Evolutionary conservation across 768 basidiomycete species (phyloP).

Genomic region (Macrolepiota fuliginosa): DNA sequence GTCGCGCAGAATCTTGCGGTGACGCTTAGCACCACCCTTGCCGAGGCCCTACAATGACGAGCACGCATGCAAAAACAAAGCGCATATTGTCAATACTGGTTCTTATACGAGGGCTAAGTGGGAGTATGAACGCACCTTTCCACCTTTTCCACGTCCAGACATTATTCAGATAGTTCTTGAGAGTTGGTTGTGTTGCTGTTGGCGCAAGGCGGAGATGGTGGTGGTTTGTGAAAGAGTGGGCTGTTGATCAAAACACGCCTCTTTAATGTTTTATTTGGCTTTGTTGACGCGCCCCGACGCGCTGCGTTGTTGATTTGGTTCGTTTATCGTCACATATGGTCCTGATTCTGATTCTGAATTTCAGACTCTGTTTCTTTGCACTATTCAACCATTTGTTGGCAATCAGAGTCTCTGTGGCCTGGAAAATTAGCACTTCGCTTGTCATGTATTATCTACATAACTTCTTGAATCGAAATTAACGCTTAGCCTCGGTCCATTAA

Average conservation of each 20-base stretch:
- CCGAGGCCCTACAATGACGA: conserved; percentile 57
- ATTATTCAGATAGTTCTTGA: conserved; percentile 32
- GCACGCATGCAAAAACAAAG: not conserved
- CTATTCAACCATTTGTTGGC: too few relatives aligned
- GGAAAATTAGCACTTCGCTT: too few relatives aligned
- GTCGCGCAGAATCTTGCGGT: conserved; percentile 79
- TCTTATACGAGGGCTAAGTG: not conserved
- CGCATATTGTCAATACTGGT: not conserved
- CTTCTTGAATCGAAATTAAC: too few relatives aligned
- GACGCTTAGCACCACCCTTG: conserved; percentile 78
- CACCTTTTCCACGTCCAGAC: conserved; percentile 81
- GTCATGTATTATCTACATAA: too few relatives aligned
- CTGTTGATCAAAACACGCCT: conserved; percentile 28
- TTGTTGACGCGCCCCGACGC: conserved; percentile 34
- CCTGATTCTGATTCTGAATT: too few relatives aligned
- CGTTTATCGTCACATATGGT: too few relatives aligned
- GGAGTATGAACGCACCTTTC: conserved; percentile 46
- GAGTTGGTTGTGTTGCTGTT: too few relatives aligned
- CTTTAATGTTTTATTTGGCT: conserved; percentile 37
- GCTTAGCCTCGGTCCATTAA: too few relatives aligned
- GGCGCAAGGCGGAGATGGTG: conserved; percentile 22
- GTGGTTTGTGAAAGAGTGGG: conserved; percentile 28
- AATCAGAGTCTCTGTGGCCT: too few relatives aligned
- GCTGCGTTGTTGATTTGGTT: not conserved
- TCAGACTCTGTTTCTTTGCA: too few relatives aligned